These are phyloP conservation scores for Erigeron canadensis DNA, from an alignment of 129 eudicot species.

Conservation along the genomic window DNA sequence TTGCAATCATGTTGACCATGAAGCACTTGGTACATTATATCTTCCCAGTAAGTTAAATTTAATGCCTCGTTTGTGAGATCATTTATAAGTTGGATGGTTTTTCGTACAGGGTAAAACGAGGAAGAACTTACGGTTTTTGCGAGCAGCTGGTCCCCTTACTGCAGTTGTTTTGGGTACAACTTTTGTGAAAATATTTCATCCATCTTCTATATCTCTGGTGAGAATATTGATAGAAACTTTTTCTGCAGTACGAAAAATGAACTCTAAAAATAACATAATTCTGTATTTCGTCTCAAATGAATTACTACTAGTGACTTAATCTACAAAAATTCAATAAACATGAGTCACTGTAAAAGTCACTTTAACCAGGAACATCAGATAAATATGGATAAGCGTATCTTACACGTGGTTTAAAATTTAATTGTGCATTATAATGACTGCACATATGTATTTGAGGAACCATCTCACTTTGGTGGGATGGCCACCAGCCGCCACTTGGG, in stretches of 20 bases:
- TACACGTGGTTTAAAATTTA: slow-evolving; percentile 8
- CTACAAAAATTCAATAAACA: background rate
- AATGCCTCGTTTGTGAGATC: slow-evolving; percentile 1
- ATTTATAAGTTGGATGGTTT: slow-evolving; percentile 19
- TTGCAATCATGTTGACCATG: slow-evolving; percentile 81
- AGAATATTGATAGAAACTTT: slow-evolving; percentile 27
- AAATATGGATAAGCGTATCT: slow-evolving; percentile 1
- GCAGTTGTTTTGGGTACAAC: slow-evolving; percentile 92
- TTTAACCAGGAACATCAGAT: background rate
- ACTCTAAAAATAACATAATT: background rate
- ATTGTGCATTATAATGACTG: slow-evolving; percentile 5
- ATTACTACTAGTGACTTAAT: background rate
- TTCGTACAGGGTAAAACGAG: slow-evolving; percentile 70
- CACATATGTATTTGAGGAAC: slow-evolving; percentile 19
- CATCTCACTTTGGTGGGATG: too few species aligned
- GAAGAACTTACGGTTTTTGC: slow-evolving; percentile 67
- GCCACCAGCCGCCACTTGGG: too few species aligned
- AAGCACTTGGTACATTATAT: slow-evolving; percentile 72
- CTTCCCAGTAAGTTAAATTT: slow-evolving; percentile 1
- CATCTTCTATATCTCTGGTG: slow-evolving; percentile 90
- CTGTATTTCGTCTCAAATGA: background rate
- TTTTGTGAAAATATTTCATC: slow-evolving; percentile 77
- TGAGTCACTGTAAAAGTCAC: slow-evolving; percentile 1
- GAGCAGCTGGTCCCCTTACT: slow-evolving; percentile 95
- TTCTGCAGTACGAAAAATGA: slow-evolving; percentile 22